Conservation (phyloP, 805 yeast species). For the Barnettozyma sucrosica region DNA sequence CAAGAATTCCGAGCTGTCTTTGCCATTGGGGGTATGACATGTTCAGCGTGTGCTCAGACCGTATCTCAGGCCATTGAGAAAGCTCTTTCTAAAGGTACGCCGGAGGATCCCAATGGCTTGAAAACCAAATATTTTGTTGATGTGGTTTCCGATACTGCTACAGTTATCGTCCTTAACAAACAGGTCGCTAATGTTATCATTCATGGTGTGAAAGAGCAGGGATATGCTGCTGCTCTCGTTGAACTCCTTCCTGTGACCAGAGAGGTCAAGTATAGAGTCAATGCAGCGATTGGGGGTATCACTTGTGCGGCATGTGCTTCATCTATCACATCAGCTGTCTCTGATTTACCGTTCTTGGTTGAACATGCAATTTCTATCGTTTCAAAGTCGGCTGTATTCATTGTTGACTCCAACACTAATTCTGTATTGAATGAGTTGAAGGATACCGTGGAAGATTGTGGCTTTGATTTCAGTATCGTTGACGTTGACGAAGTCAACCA, state of each 20-base stretch:
- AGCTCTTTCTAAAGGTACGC: slow-evolving; percentile 15
- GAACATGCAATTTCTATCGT: slow-evolving; percentile 52
- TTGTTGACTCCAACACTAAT: slow-evolving; percentile 39
- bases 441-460: slow-evolving; percentile 55
- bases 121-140: slow-evolving; percentile 40
- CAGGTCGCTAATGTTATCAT: slow-evolving; percentile 44
- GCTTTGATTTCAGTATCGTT: slow-evolving; percentile 55
- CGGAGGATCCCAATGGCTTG: slow-evolving; percentile 11
- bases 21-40: slow-evolving; percentile 62
- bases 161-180: slow-evolving; percentile 46
- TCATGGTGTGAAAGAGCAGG: slow-evolving; percentile 40
- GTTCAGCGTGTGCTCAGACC: slow-evolving; percentile 52
- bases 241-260: slow-evolving; percentile 56
- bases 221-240: slow-evolving; percentile 44
- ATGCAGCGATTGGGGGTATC: slow-evolving; percentile 66
- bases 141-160: slow-evolving; percentile 46
- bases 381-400: slow-evolving; percentile 57
- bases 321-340: slow-evolving; percentile 44
- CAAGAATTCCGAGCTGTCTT: slow-evolving; percentile 43
- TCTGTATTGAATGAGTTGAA: slow-evolving; percentile 36
- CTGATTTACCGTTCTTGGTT: slow-evolving; percentile 44
- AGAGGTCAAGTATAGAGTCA: slow-evolving; percentile 42
- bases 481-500: slow-evolving; percentile 39
- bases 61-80: slow-evolving; percentile 38
- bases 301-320: slow-evolving; percentile 69